Base-by-base conservation (phyloP, 257 asterid genomes). In the Vinca minor region DNA sequence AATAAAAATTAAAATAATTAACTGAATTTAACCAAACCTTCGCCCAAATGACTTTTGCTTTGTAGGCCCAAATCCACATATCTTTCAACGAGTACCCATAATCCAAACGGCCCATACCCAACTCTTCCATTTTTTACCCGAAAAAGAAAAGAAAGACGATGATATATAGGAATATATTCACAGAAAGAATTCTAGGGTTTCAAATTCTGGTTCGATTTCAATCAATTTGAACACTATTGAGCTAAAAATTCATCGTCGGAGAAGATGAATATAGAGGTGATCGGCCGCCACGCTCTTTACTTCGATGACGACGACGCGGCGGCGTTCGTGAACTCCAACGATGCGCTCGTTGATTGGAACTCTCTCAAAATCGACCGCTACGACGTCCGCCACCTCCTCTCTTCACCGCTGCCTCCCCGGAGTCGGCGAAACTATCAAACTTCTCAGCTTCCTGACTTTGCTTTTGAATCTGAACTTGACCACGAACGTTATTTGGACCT, bases 301-400 rank as follows among this genome's bases (percentile, higher is more conserved):
- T 93, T 93, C 79, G 96, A 93, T 74, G 97, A 93, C 70, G 97
- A 93, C 59, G 71, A 88, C 62, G 63, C 41, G 84, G 91, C 97
- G 62, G 86, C 85, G 34, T 89, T 93, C 76, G 92, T 89, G 61
- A 87, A 87, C 81, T 87, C 99, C 74, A 74, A 68, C 59, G 90
- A 84, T 60, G 99, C 97, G 13, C 95, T 89, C 28, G 95, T 93
- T 12, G 97, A 85, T 9, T 93, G 99, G 99, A 75, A 89, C 73
- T 89, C 97, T 62, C 94, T 93, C 57, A 76, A 72, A 59, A 93
- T 93, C 72, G 99, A 93, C 69, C 95, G 98, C 28, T 93, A 87
- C 83, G 97, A 93, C 81, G 96, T 84, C 62, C 99, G 99, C 34
- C 97, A 89, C 83, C 95, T 89, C 67, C 94, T 93, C 73, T 71